Percentiles rank a stretch among this genome's conserved stretches.
Conservation (phyloP, 257 asterid genomes). For the Solanum tacnaense region DNA sequence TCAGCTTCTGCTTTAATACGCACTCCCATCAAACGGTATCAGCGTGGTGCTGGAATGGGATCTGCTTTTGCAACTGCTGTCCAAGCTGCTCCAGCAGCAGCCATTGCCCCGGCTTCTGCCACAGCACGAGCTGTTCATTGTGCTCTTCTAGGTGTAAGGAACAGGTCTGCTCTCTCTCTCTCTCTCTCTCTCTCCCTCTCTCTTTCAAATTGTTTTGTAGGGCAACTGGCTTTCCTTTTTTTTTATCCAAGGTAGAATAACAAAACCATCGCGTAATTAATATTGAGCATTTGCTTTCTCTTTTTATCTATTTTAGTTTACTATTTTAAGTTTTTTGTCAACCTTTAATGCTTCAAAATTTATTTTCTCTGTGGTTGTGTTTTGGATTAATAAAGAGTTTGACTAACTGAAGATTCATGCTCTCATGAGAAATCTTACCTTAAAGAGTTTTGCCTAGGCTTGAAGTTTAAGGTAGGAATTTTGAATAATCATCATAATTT, state of each 20-base stretch:
- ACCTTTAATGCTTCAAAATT: neutral
- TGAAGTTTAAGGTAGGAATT: neutral
- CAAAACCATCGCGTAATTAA: neutral
- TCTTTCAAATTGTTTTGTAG: neutral
- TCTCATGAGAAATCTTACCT: neutral
- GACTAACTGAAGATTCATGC: neutral
- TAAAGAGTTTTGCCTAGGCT: neutral
- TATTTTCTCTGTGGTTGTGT: neutral
- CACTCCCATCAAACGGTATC: slow-evolving; percentile 62
- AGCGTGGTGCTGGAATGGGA: slow-evolving; percentile 77
- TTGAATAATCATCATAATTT: neutral
- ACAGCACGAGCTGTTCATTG: slow-evolving; percentile 77
- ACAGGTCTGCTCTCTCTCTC: slow-evolving; percentile 42
- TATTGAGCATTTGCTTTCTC: neutral
- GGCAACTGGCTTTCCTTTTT: neutral
- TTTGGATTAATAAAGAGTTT: neutral
- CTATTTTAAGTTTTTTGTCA: neutral
- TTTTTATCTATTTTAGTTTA: neutral
- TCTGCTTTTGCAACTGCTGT: slow-evolving; percentile 73
- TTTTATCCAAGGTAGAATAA: neutral
- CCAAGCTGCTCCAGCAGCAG: slow-evolving; percentile 93
- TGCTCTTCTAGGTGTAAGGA: slow-evolving; percentile 86
- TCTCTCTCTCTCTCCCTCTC: neutral
- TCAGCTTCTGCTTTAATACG: slow-evolving; percentile 85
- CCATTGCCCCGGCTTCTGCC: slow-evolving; percentile 92